phyloP scores from a whole-genome alignment of 345 rosid species.

The Psidium friedrichsthalianum region DNA sequence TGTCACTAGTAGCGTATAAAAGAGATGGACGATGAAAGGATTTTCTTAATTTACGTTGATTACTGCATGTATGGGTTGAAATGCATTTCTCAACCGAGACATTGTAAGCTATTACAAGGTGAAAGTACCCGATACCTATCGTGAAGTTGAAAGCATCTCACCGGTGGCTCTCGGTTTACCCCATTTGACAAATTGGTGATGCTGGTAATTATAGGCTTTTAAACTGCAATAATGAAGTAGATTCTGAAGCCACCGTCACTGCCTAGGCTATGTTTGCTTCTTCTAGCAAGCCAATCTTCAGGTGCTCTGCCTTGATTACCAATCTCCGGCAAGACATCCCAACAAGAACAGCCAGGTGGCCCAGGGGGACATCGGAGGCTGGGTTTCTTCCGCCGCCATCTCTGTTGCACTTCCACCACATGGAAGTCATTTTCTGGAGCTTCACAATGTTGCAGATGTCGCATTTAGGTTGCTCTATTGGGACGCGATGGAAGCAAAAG shows the following conservation, averaged over 20 bases:
- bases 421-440: constrained; percentile 10
- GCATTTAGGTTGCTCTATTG: background rate
- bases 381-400: constrained; percentile 5
- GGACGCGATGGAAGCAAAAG: constrained; percentile 3
- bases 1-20: background rate
- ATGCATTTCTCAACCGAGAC: background rate
- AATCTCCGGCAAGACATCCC: constrained; percentile 17
- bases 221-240: background rate
- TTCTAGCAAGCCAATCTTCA: constrained; percentile 4
- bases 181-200: background rate
- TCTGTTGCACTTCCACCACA: constrained; percentile 10
- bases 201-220: background rate
- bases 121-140: background rate
- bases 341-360: constrained; percentile 20
- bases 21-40: background rate
- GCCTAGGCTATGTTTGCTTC: background rate
- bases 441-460: constrained; percentile 14
- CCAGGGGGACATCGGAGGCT: constrained; percentile 20
- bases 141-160: background rate
- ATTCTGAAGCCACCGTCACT: background rate
- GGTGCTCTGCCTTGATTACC: constrained; percentile 13
- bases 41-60: background rate
- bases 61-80: background rate
- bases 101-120: background rate
- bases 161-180: background rate